Percentiles rank a stretch among this genome's conserved stretches.
phyloP scores from a whole-genome alignment of 2,329 filamentous ascomycete genomes.

The Cercospora beticola region DNA sequence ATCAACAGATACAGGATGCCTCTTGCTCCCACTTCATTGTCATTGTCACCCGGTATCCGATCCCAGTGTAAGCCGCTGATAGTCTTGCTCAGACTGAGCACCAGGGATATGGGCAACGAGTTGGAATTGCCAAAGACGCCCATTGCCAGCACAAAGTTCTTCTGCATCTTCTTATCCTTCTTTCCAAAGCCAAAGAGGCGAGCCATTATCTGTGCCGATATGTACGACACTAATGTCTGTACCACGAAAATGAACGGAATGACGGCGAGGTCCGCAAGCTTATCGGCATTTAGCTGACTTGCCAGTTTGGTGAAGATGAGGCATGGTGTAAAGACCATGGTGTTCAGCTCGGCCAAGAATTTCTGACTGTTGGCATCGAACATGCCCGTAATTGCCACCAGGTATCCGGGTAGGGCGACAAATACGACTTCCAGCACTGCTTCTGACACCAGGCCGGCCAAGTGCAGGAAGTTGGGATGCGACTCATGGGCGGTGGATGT shows the following conservation, averaged over 20 bases:
- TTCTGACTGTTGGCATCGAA: conserved; percentile 97
- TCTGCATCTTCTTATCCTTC: conserved; percentile 62
- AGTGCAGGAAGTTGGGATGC: conserved; percentile 64
- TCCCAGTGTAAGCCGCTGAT: conserved; percentile 92
- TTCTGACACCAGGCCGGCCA: conserved; percentile 84
- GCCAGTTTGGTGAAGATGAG: conserved; percentile 97
- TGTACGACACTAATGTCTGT: conserved; percentile 83
- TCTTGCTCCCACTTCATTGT: conserved; percentile 88
- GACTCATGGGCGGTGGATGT: conserved; percentile 24
- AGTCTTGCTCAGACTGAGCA: conserved; percentile 90
- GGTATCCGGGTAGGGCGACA: conserved; percentile 89
- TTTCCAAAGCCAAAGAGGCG: conserved; percentile 68
- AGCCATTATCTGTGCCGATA: conserved; percentile 69
- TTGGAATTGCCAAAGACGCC: conserved; percentile 98
- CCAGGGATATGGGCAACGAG: conserved; percentile 92
- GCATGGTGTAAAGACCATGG: conserved; percentile 93
- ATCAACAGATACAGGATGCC: conserved; percentile 95
- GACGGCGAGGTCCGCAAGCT: conserved; percentile 83
- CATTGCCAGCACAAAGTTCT: conserved; percentile 97
- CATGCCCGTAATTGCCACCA: conserved; percentile 84
- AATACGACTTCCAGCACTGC: conserved; percentile 94
- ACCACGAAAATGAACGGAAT: conserved; percentile 93
- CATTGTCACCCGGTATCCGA: conserved; percentile 84
- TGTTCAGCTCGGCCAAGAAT: conserved; percentile 93
- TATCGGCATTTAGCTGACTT: conserved; percentile 87